Base-by-base conservation (phyloP, 345 rosid species). In the Draba incana region DNA sequence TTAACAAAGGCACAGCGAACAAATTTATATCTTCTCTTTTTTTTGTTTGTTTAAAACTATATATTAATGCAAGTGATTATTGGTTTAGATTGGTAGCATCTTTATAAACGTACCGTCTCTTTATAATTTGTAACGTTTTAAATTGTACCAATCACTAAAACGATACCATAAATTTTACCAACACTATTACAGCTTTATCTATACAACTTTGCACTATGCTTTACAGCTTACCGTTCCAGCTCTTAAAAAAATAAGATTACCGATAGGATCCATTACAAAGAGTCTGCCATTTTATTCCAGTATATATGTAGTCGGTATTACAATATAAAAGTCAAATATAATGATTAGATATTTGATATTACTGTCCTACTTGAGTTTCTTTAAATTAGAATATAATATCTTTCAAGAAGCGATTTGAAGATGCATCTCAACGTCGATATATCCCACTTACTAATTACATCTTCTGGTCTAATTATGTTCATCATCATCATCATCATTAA, bases 361-460 rank as follows among this genome's bases (percentile, higher is more conserved):
- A 66, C 30, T 6, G 47, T 37, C 39, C 31, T 43, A 52, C 68
- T 33, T 58, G 61, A 66, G 46, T 66, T 58, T 58, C 47, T 66
- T 58, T 59, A 14, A 7, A 50, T 46, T 65, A 58, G 10, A 65
- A 33, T 65, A 66, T 27, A 66, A 66, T 66, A 73, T 73, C 72
- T 43, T 58, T 66, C 16, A 33, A 73, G 23, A 58, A 51, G 20
- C 49, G 33, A 28, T 49, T 58, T 41, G 24, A 20, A 65, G 62
- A 66, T 57, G 66, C 39, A 48, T 58, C 54, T 58, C 49, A 58
- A 33, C 42, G 48, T 51, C 57, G 42, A 66, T n/a, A n/a, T n/a
- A n/a, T 66, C 56, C 72, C 72, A 73, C 77, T 66, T 51, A 4
- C 56, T 58, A 58, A 35, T 33, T 66, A 60, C 48, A 60, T 56